phyloP scores from a whole-genome alignment of 768 basidiomycete species.

The Lentinula edodes region DNA sequence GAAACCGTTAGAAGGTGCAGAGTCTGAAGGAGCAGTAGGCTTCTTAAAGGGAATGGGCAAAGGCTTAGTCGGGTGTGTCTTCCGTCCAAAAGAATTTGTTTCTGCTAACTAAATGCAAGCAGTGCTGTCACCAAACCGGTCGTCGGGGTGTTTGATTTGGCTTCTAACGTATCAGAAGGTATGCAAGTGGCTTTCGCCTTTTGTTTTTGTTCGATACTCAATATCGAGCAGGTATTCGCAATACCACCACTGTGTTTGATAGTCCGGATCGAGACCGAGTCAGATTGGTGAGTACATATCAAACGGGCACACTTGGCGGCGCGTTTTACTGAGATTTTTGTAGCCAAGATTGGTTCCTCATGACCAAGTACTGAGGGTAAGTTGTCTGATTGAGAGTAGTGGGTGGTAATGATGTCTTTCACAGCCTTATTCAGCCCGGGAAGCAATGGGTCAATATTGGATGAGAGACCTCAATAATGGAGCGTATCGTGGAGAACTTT shows the following conservation, averaged over 20 bases:
- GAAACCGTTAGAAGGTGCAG: slow-evolving; percentile 96
- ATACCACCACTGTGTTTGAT: slow-evolving; percentile 98
- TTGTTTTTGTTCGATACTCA: background rate
- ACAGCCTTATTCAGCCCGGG: slow-evolving; percentile 84
- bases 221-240: slow-evolving; percentile 70
- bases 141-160: slow-evolving; percentile 93
- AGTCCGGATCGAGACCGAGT: slow-evolving; percentile 84
- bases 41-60: slow-evolving; percentile 99
- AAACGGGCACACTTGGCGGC: background rate
- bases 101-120: slow-evolving; percentile 4
- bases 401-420: background rate
- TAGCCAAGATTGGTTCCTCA: slow-evolving; percentile 82
- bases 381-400: background rate
- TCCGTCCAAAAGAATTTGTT: background rate
- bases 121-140: slow-evolving; percentile 95
- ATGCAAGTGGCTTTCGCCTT: background rate
- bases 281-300: slow-evolving; percentile 51
- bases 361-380: slow-evolving; percentile 83
- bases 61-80: slow-evolving; percentile 82
- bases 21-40: slow-evolving; percentile 87
- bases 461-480: slow-evolving; percentile 93
- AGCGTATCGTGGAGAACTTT: slow-evolving; percentile 73
- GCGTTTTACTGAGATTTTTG: background rate
- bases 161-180: slow-evolving; percentile 94
- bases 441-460: slow-evolving; percentile 95